These are phyloP conservation scores for Paramarasmius palmivorus DNA, from an alignment of 1,284 basidiomycete species.

Conservation along the genomic window DNA sequence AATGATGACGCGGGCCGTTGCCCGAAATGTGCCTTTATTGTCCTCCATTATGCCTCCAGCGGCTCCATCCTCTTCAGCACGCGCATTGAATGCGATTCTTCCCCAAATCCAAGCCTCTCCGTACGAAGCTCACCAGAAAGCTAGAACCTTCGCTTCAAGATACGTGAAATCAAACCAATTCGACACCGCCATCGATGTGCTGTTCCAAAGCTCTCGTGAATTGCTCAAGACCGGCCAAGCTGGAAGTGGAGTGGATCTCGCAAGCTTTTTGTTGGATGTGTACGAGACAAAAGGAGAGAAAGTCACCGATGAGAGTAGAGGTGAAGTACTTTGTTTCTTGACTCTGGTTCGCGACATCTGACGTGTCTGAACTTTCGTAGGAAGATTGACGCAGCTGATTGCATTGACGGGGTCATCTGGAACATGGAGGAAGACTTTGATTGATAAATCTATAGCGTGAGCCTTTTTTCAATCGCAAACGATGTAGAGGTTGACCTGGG, in stretches of 20 bases:
- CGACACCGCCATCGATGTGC: slow-evolving; percentile 83
- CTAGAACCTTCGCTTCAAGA: slow-evolving; percentile 88
- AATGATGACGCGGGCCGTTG: too few relatives aligned
- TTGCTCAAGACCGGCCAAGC: slow-evolving; percentile 83
- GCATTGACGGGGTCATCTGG: slow-evolving; percentile 75
- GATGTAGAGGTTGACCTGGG: slow-evolving; percentile 13
- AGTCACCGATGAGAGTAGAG: slow-evolving; percentile 75
- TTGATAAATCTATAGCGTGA: slow-evolving; percentile 78
- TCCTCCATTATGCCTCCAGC: not conserved
- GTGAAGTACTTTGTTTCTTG: slow-evolving; percentile 37
- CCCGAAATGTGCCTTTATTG: not conserved
- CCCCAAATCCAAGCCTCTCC: slow-evolving; percentile 71
- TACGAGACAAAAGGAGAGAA: slow-evolving; percentile 71
- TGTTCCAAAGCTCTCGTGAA: slow-evolving; percentile 83
- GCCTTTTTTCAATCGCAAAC: slow-evolving; percentile 28
- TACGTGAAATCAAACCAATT: slow-evolving; percentile 79
- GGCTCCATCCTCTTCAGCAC: slow-evolving; percentile 45
- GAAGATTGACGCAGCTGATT: slow-evolving; percentile 80
- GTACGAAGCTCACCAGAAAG: slow-evolving; percentile 94
- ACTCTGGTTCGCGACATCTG: not conserved
- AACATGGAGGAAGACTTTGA: slow-evolving; percentile 78
- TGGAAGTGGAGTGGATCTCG: slow-evolving; percentile 87
- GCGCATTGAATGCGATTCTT: slow-evolving; percentile 74
- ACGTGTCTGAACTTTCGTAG: slow-evolving; percentile 38
- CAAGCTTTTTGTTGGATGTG: slow-evolving; percentile 76